A percentile compares a stretch with the other conserved stretches of the same genome.
phyloP scores from a whole-genome alignment of 305 asterid species.

The Rubia balearica region DNA sequence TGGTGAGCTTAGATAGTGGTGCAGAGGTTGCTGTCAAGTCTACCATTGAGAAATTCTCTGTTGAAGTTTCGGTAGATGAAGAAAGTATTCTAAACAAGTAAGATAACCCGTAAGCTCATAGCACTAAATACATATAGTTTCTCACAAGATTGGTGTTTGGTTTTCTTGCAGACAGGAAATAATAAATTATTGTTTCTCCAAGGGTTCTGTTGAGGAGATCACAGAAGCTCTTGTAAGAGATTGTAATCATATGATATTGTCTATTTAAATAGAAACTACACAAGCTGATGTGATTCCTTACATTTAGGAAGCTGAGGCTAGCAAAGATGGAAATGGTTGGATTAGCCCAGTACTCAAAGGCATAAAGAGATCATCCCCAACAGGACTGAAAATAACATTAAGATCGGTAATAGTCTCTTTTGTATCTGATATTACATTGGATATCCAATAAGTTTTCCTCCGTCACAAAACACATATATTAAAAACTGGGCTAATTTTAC shows the following conservation, averaged over 20 bases:
- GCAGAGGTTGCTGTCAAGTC: conserved; percentile 56
- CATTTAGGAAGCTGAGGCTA: conserved; percentile 69
- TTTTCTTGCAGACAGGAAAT: conserved; percentile 42
- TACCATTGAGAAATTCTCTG: conserved; percentile 63
- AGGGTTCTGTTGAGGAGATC: conserved; percentile 73
- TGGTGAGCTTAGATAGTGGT: conserved; percentile 53
- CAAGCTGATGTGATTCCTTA: neutral
- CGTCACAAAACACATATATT: too few relatives aligned
- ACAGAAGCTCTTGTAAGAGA: conserved; percentile 54
- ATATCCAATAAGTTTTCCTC: too few relatives aligned
- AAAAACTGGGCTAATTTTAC: too few relatives aligned
- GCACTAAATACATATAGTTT: neutral
- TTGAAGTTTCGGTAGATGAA: conserved; percentile 48
- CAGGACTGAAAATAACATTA: conserved; percentile 68
- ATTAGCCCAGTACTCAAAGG: conserved; percentile 51
- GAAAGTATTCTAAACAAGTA: conserved; percentile 73
- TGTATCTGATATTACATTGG: too few relatives aligned
- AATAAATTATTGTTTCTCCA: conserved; percentile 70
- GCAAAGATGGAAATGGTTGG: conserved; percentile 78
- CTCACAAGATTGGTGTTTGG: conserved; percentile 14
- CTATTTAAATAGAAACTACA: neutral
- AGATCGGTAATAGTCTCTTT: conserved; percentile 28
- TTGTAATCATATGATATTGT: neutral
- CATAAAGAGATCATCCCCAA: conserved; percentile 77
- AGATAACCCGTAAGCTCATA: conserved; percentile 12